A percentile compares a stretch with the other conserved stretches of the same genome.
Evolutionary conservation across 495 filamentous ascomycete genomes (phyloP).

Genomic region (Podospora conica): DNA sequence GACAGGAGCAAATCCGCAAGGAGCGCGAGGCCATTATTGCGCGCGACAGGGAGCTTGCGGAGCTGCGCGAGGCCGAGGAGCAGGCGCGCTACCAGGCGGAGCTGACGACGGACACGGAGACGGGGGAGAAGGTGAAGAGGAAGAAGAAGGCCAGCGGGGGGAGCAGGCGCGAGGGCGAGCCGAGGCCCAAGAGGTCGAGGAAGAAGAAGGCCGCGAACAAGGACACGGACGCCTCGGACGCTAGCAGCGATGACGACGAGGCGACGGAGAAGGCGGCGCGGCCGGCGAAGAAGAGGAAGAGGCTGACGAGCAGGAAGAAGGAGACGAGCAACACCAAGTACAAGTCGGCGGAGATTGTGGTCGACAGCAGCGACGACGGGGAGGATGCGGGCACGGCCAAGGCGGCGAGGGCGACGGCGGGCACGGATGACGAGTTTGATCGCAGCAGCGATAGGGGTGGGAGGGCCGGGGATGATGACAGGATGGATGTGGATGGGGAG

Average conservation of each 20-base stretch:
- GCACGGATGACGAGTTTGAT: background rate
- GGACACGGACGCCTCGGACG: slow-evolving; percentile 39
- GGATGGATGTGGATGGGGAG: slow-evolving; percentile 20
- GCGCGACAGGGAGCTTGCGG: slow-evolving; percentile 63
- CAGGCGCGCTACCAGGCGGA: slow-evolving; percentile 59
- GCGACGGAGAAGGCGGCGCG: slow-evolving; percentile 29
- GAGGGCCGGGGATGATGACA: slow-evolving; percentile 14
- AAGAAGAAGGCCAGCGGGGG: slow-evolving; percentile 56
- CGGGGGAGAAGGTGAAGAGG: slow-evolving; percentile 66
- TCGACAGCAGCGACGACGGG: slow-evolving; percentile 52
- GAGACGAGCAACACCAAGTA: slow-evolving; percentile 46
- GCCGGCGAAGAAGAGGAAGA: slow-evolving; percentile 55
- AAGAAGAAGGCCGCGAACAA: slow-evolving; percentile 29
- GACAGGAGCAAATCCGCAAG: slow-evolving; percentile 69
- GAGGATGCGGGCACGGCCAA: slow-evolving; percentile 37
- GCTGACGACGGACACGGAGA: slow-evolving; percentile 69
- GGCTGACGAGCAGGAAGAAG: slow-evolving; percentile 52
- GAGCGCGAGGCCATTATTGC: slow-evolving; percentile 76
- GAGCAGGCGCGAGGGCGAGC: slow-evolving; percentile 11
- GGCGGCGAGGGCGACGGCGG: slow-evolving; percentile 21
- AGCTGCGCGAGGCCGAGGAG: slow-evolving; percentile 67
- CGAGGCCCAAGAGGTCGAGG: background rate
- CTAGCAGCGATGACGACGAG: slow-evolving; percentile 33
- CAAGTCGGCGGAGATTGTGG: slow-evolving; percentile 75
- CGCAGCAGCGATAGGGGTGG: slow-evolving; percentile 2